These are phyloP conservation scores for Lichtheimia corymbifera DNA, from an alignment of 371 early-diverging fungal genomes.

Conservation along the genomic window DNA sequence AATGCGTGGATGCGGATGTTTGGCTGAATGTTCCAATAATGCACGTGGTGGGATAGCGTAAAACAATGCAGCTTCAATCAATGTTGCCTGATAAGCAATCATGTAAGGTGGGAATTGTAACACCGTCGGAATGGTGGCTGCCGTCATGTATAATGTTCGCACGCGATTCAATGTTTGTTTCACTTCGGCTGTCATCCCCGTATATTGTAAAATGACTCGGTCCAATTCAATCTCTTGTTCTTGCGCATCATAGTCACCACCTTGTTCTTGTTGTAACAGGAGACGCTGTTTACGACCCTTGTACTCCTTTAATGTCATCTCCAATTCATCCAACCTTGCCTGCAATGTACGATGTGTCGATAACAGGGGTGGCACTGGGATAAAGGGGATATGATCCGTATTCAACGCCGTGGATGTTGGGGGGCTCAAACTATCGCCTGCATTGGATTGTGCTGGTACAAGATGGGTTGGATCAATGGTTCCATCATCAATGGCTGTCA, in stretches of 20 bases:
- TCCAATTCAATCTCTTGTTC: constrained; percentile 37
- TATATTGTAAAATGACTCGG: constrained; percentile 46
- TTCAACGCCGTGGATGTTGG: constrained; percentile 23
- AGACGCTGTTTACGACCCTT: constrained; percentile 27
- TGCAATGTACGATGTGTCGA: constrained; percentile 55
- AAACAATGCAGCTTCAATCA: constrained; percentile 74
- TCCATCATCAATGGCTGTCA: constrained; percentile 30
- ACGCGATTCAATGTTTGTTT: constrained; percentile 58
- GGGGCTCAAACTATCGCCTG: constrained; percentile 44
- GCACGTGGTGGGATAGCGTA: constrained; percentile 66
- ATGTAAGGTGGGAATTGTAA: constrained; percentile 67
- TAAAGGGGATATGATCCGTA: constrained; percentile 49
- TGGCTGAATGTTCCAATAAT: constrained; percentile 68
- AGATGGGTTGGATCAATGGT: constrained; percentile 47
- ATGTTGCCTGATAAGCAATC: constrained; percentile 74
- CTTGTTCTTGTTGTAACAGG: background rate
- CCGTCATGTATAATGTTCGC: constrained; percentile 56
- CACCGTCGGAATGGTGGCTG: constrained; percentile 62
- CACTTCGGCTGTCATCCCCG: constrained; percentile 43
- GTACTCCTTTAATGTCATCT: constrained; percentile 31
- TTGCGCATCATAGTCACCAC: constrained; percentile 16
- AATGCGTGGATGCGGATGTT: constrained; percentile 66
- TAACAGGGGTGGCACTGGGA: constrained; percentile 57
- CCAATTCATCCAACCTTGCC: constrained; percentile 37
- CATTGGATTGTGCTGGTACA: constrained; percentile 52